Evolutionary conservation across 306 rosid genomes (phyloP), one percentile per base, ranked within the genome.

Genomic region (Comarum palustre): DNA sequence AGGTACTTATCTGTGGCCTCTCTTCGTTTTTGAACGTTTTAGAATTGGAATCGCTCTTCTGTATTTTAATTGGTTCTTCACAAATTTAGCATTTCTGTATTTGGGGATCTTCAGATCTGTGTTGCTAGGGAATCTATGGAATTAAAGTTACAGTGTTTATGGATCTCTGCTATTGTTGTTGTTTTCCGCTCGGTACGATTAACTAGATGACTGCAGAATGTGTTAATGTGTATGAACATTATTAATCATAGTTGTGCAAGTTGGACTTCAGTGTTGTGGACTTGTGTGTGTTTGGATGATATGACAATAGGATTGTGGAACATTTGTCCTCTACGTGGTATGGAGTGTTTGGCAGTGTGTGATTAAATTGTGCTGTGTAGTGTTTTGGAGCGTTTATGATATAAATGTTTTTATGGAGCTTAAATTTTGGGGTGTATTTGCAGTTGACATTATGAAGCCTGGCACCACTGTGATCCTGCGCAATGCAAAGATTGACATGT

Each of bases 401-500:
- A 10, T n/a, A 34, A 0, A 42, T 3, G 15, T 68, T 9, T 75
- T n/a, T 67, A 14, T 55, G 45, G 36, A 68, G 38, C 50, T 16
- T 29, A 29, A 2, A 16, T 10, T 77, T 54, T 75, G 12, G 62
- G 54, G 48, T 16, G 20, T 68, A 43, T 78, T 13, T 81, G 78
- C 90, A 90, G 97, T 88, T 83, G 94, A 90, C 25, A 78, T 84
- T 43, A 84, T 92, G 96, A 82, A 79, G 69, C 83, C 88, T 1
- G 90, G 73, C 5, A 66, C 87, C 25, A 88, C 92, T 58, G 50
- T 89, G 71, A 88, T 69, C 62, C 80, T 92, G 80, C 90, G 96
- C 10, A 92, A 92, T 75, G 96, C 97, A 2, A 92, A 86, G 92
- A 90, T 92, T 59, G 97, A 88, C 89, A 88, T 92, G 97, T 92